Evolutionary conservation across 805 yeast species (phyloP), one percentile per base, ranked within the genome.

Genomic region (Sugiyamaella chiloensis): DNA sequence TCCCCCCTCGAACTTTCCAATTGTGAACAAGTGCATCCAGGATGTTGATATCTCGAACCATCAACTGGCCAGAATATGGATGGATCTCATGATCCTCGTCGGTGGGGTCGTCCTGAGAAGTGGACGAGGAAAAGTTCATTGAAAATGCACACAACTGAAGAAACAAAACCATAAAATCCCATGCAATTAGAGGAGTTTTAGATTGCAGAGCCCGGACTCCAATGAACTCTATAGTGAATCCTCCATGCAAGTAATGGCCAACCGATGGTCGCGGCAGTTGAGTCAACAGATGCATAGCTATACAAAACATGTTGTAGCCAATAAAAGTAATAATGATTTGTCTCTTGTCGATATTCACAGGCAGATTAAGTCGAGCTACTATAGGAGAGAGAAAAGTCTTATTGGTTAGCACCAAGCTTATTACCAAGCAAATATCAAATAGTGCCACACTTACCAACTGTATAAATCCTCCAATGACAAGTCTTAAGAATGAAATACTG

Each of bases 201-300:
- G 52, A 54, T 2, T 30, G 34, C 31, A 54, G 40, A 3, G 50
- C 54, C 27, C 44, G 34, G 4, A 42, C 52, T 3, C 60, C 60
- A 9, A 56, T 49, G 35, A 56, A 54, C 41, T 56, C 60, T 8
- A 56, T 53, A 5, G 57, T 54, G 19, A 54, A 47, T 4, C 60
- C 51, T 19, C 60, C 60, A 42, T 56, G 60, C 27, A 54, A 46
- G 35, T 48, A 48, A 12, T 31, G 20, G 43, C 53, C 55, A 2
- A 44, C 24, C 16, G 27, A 16, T 4, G 58, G 53, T 23, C 24
- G 29, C 14, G 55, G 53, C 16, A 51, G 50, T 8, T 35, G 44
- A 11, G 41, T 19, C 17, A 51, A 4, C n/a, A 21, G 11, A 47
- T 53, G 60, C 30, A 44, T 14, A 8, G 40, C 19, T 11, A 54